phyloP scores from a whole-genome alignment of 1,284 basidiomycete genomes.

The Ustilago cynodontis region DNA sequence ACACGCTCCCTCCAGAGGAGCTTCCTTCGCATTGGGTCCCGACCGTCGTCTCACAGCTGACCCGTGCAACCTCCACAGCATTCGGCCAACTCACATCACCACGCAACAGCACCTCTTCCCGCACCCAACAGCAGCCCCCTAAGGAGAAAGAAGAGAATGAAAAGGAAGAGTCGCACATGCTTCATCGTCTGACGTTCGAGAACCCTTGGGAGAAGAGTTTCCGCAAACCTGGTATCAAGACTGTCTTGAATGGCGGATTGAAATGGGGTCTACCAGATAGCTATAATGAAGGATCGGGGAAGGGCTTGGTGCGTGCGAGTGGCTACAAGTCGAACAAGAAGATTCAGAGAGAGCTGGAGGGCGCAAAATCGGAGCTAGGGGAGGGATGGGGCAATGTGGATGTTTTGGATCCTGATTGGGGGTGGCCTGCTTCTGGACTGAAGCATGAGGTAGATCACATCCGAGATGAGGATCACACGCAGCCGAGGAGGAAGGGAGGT shows the following conservation, averaged over 20 bases:
- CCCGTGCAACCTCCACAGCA: conserved; percentile 33
- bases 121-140: background rate
- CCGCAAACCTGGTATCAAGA: conserved; percentile 41
- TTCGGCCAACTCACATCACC: conserved; percentile 21
- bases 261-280: conserved; percentile 61
- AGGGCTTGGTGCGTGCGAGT: conserved; percentile 10
- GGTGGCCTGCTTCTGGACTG: conserved; percentile 27
- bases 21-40: conserved; percentile 46
- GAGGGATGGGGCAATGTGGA: conserved; percentile 47
- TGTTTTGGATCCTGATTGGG: conserved; percentile 44
- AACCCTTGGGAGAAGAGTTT: conserved; percentile 59
- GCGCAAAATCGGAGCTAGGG: conserved; percentile 20
- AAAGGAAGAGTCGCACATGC: conserved; percentile 26
- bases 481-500: background rate
- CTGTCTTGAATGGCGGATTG: conserved; percentile 50
- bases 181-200: conserved; percentile 44
- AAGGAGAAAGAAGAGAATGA: conserved; percentile 10
- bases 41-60: conserved; percentile 24
- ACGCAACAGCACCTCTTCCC: conserved; percentile 8
- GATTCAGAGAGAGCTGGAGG: conserved; percentile 16
- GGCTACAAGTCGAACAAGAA: conserved; percentile 35
- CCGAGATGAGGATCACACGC: background rate
- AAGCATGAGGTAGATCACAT: conserved; percentile 25
- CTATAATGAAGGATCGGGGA: conserved; percentile 48
- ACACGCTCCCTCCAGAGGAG: conserved; percentile 16